A percentile compares a stretch with the other conserved stretches of the same genome.
Evolutionary conservation across 2,329 filamentous ascomycete genomes (phyloP).

Genomic region (Sclerotinia subarctica): DNA sequence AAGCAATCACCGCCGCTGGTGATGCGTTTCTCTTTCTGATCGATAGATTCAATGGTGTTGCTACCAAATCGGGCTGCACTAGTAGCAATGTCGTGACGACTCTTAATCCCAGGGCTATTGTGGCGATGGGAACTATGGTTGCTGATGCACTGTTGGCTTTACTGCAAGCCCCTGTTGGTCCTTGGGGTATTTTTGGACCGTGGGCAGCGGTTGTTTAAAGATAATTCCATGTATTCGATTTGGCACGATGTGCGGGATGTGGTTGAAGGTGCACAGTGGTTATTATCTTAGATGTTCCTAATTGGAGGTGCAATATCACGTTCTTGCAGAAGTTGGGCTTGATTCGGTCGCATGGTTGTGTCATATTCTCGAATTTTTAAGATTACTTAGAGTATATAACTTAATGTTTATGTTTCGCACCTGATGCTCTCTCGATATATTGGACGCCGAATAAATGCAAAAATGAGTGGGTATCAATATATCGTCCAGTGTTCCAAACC

Average conservation of each 20-base stretch:
- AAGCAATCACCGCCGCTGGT: slow-evolving; percentile 40
- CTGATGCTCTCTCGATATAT: neutral
- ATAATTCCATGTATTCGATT: neutral
- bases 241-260: no score
- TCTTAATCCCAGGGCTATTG: neutral
- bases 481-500: neutral
- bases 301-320: neutral
- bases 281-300: neutral
- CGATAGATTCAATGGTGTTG: slow-evolving; percentile 21
- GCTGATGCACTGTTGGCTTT: slow-evolving; percentile 8
- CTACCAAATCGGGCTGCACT: neutral
- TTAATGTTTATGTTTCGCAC: neutral
- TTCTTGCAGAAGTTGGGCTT: neutral
- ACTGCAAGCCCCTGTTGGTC: neutral
- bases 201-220: neutral
- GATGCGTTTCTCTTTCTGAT: slow-evolving; percentile 38
- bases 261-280: neutral
- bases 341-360: neutral
- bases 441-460: slow-evolving; percentile 13
- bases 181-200: neutral
- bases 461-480: slow-evolving; percentile 20
- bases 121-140: neutral
- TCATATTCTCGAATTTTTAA: neutral
- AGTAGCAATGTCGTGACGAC: slow-evolving; percentile 7
- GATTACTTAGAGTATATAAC: slow-evolving; percentile 6